Percentiles rank a stretch among this genome's conserved stretches.
phyloP scores from a whole-genome alignment of 257 asterid genomes.

The Solanum stenotomum region DNA sequence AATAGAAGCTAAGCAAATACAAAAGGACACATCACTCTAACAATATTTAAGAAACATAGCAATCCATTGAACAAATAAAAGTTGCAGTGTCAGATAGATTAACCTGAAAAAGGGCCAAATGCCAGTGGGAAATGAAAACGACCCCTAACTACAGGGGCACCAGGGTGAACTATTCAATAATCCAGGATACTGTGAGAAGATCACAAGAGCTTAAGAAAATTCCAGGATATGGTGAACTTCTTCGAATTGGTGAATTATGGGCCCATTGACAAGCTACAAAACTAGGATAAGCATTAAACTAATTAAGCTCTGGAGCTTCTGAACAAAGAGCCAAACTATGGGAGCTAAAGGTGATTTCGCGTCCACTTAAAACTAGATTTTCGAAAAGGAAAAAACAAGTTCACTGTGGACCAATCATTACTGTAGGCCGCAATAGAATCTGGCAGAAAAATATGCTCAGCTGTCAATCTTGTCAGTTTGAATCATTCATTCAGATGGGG shows the following conservation, averaged over 20 bases:
- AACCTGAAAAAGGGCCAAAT: not conserved
- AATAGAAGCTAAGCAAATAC: not conserved
- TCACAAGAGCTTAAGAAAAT: not conserved
- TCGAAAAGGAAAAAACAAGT: not conserved
- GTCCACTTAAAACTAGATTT: not conserved
- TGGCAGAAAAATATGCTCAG: not conserved
- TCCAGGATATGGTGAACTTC: not conserved
- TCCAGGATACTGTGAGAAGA: not conserved
- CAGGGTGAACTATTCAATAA: not conserved
- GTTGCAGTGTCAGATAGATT: not conserved
- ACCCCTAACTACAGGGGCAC: not conserved
- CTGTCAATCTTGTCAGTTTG: not conserved
- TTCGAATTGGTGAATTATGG: not conserved
- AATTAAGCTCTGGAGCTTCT: not conserved
- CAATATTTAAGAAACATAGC: not conserved
- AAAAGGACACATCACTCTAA: not conserved
- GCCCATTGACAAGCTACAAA: not conserved
- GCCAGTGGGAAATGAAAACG: not conserved
- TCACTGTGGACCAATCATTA: not conserved
- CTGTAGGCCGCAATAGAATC: not conserved
- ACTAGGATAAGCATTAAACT: not conserved
- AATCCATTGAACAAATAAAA: not conserved
- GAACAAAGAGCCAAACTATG: not conserved
- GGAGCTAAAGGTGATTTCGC: not conserved
- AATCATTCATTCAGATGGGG: not conserved